Percentiles rank a stretch among this genome's conserved stretches.
Evolutionary conservation across 768 basidiomycete species (phyloP).

Genomic region (Tephrocybe rancida): DNA sequence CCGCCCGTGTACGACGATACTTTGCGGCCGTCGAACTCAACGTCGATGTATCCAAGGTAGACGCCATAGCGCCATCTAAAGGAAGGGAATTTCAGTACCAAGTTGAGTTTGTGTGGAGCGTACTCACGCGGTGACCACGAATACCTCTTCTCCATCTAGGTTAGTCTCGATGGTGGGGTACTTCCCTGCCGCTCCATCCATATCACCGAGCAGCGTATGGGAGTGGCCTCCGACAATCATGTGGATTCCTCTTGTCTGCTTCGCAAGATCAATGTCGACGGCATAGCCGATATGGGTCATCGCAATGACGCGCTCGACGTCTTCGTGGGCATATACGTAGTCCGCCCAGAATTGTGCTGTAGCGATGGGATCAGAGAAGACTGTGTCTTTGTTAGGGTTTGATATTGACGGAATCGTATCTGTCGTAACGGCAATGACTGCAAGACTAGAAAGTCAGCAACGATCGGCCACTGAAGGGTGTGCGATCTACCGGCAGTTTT

Average conservation of each 20-base stretch:
- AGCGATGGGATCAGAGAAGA: conserved; percentile 8
- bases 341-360: conserved; percentile 8
- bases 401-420: conserved; percentile 9
- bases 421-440: not conserved
- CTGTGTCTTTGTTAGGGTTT: conserved; percentile 6
- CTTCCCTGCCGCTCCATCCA: too few relatives aligned
- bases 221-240: conserved; percentile 9
- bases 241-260: conserved; percentile 8
- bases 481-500: conserved; percentile 3
- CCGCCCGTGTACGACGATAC: conserved; percentile 4
- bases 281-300: conserved; percentile 11
- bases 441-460: too few relatives aligned
- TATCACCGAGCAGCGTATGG: conserved; percentile 9
- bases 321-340: conserved; percentile 9
- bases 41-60: conserved; percentile 11
- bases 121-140: too few relatives aligned
- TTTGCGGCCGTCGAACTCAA: conserved; percentile 5
- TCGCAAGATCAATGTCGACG: conserved; percentile 6
- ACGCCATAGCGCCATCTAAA: conserved; percentile 9
- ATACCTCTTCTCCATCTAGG: too few relatives aligned
- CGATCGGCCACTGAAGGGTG: too few relatives aligned
- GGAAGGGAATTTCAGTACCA: not conserved
- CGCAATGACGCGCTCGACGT: conserved; percentile 6
- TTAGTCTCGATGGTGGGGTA: too few relatives aligned
- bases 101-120: too few relatives aligned